Base-by-base conservation (phyloP, 164 flowering plant species). In the Stephania japonica region DNA sequence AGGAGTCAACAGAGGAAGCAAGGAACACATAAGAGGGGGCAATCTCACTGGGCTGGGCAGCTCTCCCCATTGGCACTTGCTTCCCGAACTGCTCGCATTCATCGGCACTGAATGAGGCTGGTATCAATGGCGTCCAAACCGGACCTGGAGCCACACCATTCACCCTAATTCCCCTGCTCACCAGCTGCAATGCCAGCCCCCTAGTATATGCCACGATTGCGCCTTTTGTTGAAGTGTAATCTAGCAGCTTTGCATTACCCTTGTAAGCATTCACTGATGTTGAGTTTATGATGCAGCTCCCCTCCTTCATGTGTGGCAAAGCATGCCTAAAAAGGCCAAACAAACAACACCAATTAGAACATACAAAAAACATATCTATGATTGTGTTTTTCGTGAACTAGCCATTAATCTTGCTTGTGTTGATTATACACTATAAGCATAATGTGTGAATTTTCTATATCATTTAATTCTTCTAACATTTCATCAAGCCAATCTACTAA, bases 91-190 rank as follows among this genome's bases (percentile, higher is more conserved):
- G 75, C 1, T 78, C 70, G 11, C 50, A 38, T 76, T 87, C 80
- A 7, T 88, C 91, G 69, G 85, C 87, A 6, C 16, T 61, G 69
- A 91, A 87, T 0, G 90, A 88, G 0, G 94, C 82, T 11, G 93
- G 94, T 0, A 90, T 86, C 67, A 90, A 72, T 0, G 97, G 95
- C 0, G 95, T 90, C 92, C 93, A 91, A 0, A 92, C 79, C 0
- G 93, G 98, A 0, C 95, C 93, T 0, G 95, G 94, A 0, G 95
- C 92, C 0, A 91, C 97, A 0, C 87, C 94, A 49, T 90, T 91
- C 0, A 89, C 98, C 0, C 97, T 86, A 13, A 93, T 93, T 0
- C 90, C 92, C 82, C 59, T 87, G 24, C 67, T 44, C 4, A 75
- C 92, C 1, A 90, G 83, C 71, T 89, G 89, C 1, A 88, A 84